phyloP scores from a whole-genome alignment of 2,329 filamentous ascomycete genomes.

The Nemania bipapillata region DNA sequence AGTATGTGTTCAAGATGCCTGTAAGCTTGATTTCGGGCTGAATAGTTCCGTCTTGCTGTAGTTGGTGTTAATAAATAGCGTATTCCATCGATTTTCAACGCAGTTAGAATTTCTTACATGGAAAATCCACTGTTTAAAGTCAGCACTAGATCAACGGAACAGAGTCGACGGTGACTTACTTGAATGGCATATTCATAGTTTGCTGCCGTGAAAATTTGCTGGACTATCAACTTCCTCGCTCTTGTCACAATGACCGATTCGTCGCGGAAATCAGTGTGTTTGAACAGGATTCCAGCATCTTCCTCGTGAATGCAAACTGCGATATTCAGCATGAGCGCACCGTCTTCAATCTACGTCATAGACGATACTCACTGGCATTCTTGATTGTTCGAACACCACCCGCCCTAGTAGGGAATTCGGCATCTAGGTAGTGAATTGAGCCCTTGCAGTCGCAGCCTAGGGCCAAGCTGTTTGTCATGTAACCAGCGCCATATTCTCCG shows the following conservation, averaged over 20 bases:
- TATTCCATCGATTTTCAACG: no score
- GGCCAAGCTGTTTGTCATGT: constrained; percentile 82
- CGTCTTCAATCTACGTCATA: not conserved
- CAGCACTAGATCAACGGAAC: constrained; percentile 48
- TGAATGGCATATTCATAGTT: constrained; percentile 87
- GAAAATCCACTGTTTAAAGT: constrained; percentile 82
- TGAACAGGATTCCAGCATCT: constrained; percentile 90
- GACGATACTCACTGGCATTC: constrained; percentile 69
- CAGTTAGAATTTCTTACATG: constrained; percentile 59
- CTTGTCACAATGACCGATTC: constrained; percentile 87
- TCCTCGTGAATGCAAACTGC: constrained; percentile 89
- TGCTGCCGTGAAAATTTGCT: constrained; percentile 92
- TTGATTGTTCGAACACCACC: constrained; percentile 84
- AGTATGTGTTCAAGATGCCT: constrained; percentile 91
- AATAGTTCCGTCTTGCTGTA: constrained; percentile 82
- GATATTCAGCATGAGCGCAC: not conserved
- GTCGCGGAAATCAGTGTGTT: constrained; percentile 93
- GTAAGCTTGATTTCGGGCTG: constrained; percentile 93
- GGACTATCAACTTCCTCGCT: constrained; percentile 84
- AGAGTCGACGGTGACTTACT: constrained; percentile 37
- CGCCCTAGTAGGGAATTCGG: constrained; percentile 80
- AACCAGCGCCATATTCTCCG: constrained; percentile 82
- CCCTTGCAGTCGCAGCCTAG: constrained; percentile 89
- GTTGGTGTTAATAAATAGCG: constrained; percentile 37
- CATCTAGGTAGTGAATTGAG: constrained; percentile 90